Percentiles rank a stretch among this genome's conserved stretches.
Conservation (phyloP, 352 stramenopile species). For the Aphanomyces invadans region DNA sequence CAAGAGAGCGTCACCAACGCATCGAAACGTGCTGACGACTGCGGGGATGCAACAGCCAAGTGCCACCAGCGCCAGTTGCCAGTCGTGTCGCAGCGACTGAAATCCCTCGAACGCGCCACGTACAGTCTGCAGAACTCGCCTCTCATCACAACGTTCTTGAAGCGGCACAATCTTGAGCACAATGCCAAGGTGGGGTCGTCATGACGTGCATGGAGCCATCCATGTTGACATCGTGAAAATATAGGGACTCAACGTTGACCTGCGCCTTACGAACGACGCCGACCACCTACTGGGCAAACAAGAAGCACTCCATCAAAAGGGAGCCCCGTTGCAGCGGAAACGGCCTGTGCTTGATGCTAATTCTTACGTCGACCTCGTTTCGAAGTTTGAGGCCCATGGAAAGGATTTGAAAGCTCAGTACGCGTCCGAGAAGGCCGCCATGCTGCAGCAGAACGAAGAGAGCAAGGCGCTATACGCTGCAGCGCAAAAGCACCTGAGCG, state of each 20-base stretch:
- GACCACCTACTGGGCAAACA: conserved; percentile 40
- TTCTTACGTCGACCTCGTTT: conserved; percentile 41
- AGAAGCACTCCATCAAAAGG: conserved; percentile 38
- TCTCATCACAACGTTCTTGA: conserved; percentile 46
- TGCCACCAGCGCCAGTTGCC: conserved; percentile 1
- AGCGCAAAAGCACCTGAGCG: conserved; percentile 37
- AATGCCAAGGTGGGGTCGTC: conserved; percentile 27
- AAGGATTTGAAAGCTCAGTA: conserved; percentile 42
- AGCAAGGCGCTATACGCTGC: conserved; percentile 31
- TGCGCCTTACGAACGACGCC: conserved; percentile 47
- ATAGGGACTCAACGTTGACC: conserved; percentile 39
- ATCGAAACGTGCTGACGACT: too few species aligned
- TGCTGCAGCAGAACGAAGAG: conserved; percentile 29
- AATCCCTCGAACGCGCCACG: conserved; percentile 43
- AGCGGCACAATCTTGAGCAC: conserved; percentile 41
- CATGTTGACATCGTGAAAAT: neutral
- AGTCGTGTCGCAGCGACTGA: conserved; percentile 24
- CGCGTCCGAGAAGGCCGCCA: conserved; percentile 37
- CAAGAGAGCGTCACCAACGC: too few species aligned
- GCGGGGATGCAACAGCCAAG: too few species aligned
- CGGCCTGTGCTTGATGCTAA: conserved; percentile 42
- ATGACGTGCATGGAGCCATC: neutral
- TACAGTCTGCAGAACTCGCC: conserved; percentile 66
- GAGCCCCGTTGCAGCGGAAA: conserved; percentile 31
- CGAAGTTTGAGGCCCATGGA: conserved; percentile 50